Evolutionary conservation across 768 basidiomycete species (phyloP), one percentile per base, ranked within the genome.

Genomic region (Hortiboletus campestris): DNA sequence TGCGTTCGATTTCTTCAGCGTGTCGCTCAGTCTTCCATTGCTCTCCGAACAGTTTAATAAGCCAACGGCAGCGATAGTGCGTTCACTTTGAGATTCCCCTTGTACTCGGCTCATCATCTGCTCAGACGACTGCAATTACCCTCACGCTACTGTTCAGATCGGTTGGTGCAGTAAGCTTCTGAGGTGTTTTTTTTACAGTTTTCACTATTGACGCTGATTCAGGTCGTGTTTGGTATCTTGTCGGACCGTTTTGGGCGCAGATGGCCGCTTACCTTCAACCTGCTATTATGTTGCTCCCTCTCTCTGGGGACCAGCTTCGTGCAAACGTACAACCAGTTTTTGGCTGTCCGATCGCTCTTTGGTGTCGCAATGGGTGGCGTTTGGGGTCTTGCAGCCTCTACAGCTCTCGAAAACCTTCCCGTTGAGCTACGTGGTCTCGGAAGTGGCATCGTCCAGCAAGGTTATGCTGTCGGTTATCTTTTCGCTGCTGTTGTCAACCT

Each of bases 181-280:
- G 32, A 22, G 6, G 19, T n/a, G 4, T 20, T 32, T 25, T 20
- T 12, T 12, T 67, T 51, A 28, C 28, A 10, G 0, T 28, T 22
- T 29, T 50, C 20, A 41, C 11, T 39, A 36, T 43, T 45, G 31
- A 53, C 25, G 29, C 32, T 17, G 29, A 42, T 51, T 4, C n/a
- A 74, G 75, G 46, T 91, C 46, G 71, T 92, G 58, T 94, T 97
- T 61, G 94, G 93, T 45, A 69, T 94, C 46, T 60, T 88, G 28
- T 90, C 89, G 3, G 96, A 97, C 69, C 84, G 95, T 4, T 97
- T 77, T 70, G 95, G 95, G 1, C 82, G 94, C 44, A 95, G 94
- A 77, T 98, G 92, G 93, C 94, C 94, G 2, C 79, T 95, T 10
- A 84, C 95, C 19, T 58, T 63, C 64, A 94, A 94, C 67, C 75